These are phyloP conservation scores for Isatis lusitanica DNA, from an alignment of 441 rosid species.

Conservation along the genomic window DNA sequence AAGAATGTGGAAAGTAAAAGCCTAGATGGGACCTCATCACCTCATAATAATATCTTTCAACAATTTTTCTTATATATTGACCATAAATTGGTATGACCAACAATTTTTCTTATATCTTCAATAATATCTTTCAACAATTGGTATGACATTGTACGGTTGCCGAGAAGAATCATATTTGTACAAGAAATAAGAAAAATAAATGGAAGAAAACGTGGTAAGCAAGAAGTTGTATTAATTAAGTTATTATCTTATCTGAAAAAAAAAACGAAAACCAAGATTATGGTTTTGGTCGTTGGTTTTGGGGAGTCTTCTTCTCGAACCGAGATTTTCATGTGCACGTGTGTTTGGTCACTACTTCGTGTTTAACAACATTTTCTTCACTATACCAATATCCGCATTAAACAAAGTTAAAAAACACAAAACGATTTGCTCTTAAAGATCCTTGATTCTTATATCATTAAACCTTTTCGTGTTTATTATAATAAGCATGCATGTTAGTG, in stretches of 20 bases:
- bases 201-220: conserved; percentile 29
- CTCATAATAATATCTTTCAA: background rate
- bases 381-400: background rate
- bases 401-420: background rate
- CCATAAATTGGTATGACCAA: background rate
- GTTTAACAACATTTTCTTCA: conserved; percentile 34
- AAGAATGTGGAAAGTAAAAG: background rate
- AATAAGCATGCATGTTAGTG: conserved; percentile 6
- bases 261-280: conserved; percentile 35
- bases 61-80: background rate
- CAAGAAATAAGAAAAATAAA: background rate
- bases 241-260: background rate
- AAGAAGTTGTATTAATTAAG: conserved; percentile 19
- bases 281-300: conserved; percentile 37
- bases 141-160: background rate
- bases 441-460: conserved; percentile 19
- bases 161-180: conserved; percentile 11
- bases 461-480: background rate
- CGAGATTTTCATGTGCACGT: conserved; percentile 42
- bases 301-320: conserved; percentile 38
- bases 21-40: background rate
- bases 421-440: conserved; percentile 11
- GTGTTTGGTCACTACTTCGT: conserved; percentile 43
- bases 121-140: background rate
- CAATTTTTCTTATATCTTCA: background rate